Conservation (phyloP, 169 alveolate species). For the Plasmodium coatneyi region DNA sequence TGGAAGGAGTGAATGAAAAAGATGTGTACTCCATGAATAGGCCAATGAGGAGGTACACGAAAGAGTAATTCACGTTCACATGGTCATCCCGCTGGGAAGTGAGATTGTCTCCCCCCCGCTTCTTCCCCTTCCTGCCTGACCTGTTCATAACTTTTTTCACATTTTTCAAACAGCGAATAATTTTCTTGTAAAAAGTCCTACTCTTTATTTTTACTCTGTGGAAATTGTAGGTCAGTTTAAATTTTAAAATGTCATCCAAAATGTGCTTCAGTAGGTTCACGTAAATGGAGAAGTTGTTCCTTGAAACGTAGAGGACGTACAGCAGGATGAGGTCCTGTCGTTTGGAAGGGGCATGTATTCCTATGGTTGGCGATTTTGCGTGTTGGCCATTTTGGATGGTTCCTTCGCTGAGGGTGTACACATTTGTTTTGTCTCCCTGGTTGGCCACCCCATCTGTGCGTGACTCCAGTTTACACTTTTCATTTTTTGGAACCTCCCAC, state of each 20-base stretch:
- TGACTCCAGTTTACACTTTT: neutral
- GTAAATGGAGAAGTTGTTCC: slow-evolving; percentile 23
- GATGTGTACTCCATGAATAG: slow-evolving; percentile 29
- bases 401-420: neutral
- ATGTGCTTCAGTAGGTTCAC: slow-evolving; percentile 22
- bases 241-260: slow-evolving; percentile 13
- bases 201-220: slow-evolving; percentile 31
- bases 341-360: neutral
- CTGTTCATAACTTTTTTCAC: neutral
- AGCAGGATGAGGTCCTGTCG: slow-evolving; percentile 52
- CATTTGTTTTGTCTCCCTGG: neutral
- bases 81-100: neutral
- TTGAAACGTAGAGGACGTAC: slow-evolving; percentile 17
- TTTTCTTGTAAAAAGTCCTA: slow-evolving; percentile 15
- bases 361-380: neutral
- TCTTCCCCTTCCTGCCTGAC: neutral
- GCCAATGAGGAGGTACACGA: slow-evolving; percentile 44
- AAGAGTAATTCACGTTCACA: slow-evolving; percentile 40
- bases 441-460: neutral
- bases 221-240: slow-evolving; percentile 32
- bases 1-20: neutral
- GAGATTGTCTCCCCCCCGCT: neutral
- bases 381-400: neutral
- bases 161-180: slow-evolving; percentile 20
- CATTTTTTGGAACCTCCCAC: neutral